A percentile compares a stretch with the other conserved stretches of the same genome.
Conservation (phyloP, 1,284 basidiomycete species). For the Leccinum griseonigrum region DNA sequence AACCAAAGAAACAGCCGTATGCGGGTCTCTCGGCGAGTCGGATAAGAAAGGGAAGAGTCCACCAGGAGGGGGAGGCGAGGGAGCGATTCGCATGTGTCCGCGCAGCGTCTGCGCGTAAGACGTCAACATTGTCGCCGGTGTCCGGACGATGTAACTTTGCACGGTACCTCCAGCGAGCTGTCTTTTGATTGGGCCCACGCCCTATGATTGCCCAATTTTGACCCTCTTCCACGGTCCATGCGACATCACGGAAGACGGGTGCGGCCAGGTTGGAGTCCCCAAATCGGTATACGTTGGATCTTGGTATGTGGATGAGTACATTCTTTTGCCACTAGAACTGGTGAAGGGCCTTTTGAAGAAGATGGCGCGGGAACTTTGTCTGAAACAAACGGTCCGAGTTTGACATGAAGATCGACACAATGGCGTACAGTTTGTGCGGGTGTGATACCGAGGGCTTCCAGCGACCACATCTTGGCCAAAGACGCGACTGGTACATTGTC, state of each 20-base stretch:
- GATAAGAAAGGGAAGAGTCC: conserved; percentile 76
- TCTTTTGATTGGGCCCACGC: conserved; percentile 50
- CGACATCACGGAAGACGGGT: conserved; percentile 51
- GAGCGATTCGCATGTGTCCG: conserved; percentile 65
- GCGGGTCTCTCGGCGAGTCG: conserved; percentile 40
- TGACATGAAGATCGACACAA: not conserved
- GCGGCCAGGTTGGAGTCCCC: conserved; percentile 43
- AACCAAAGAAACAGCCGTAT: conserved; percentile 58
- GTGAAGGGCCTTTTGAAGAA: conserved; percentile 9
- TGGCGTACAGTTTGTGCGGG: not conserved
- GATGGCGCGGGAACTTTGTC: not conserved
- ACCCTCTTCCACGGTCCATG: conserved; percentile 60
- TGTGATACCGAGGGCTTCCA: not conserved
- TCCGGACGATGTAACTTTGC: not conserved
- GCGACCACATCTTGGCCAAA: conserved; percentile 5
- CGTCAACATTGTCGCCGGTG: not conserved
- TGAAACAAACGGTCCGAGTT: not conserved
- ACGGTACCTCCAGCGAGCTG: conserved; percentile 52
- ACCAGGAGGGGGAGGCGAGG: conserved; percentile 52
- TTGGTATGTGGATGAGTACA: conserved; percentile 41
- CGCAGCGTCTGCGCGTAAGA: conserved; percentile 53
- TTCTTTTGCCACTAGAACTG: not conserved
- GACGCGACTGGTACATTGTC: conserved; percentile 9
- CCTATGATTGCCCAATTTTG: conserved; percentile 74
- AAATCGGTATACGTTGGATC: conserved; percentile 49